Evolutionary conservation across 2,329 filamentous ascomycete species (phyloP), one percentile per base, ranked within the genome.

Genomic region (Diaporthe amygdali): DNA sequence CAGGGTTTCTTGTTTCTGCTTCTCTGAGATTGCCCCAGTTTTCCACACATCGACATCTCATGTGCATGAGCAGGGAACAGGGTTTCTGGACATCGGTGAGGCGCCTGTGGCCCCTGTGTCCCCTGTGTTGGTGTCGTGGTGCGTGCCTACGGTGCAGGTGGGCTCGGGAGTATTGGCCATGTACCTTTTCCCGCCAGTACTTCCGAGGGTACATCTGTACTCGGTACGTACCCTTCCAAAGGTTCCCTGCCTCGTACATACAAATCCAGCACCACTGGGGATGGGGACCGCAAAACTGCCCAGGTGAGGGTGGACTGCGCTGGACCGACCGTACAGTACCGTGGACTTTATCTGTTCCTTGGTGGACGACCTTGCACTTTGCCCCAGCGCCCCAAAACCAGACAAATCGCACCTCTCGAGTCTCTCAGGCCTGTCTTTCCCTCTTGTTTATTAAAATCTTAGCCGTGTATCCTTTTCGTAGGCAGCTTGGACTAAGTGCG

Each of bases 31-130:
- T 63, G 64, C 70, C 72, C 72, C 70, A 32, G 66, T 72, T 67
- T 68, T 73, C 52, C 71, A 70, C 68, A 52, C 64, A 71, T 73
- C 68, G 69, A 73, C 55, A 71, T 71, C 51, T 68, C 68, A 72
- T 68, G 66, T 59, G 52, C 56, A 46, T 44, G 55, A 30, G 49
- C 69, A 71, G 61, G 69, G 71, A 64, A 32, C 56, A 69, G 69
- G 71, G 69, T 20, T 66, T 1, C 10, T 64, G 15, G 39, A 32
- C 59, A 54, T 69, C 71, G 69, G 71, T 71, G 69, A 71, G 71
- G 71, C 71, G 63, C 37, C n/a, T 51, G 69, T 47, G 61, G 37
- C 30, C 59, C 55, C 55, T 69, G 68, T 27, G 41, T 39, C 9
- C 10, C 9, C 9, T 39, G 37, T 41, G 39, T 17, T 41, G 56